A percentile compares a stretch with the other conserved stretches of the same genome.
Conservation (phyloP, 2,329 filamentous ascomycete species). For the Clarireedia hainanense region DNA sequence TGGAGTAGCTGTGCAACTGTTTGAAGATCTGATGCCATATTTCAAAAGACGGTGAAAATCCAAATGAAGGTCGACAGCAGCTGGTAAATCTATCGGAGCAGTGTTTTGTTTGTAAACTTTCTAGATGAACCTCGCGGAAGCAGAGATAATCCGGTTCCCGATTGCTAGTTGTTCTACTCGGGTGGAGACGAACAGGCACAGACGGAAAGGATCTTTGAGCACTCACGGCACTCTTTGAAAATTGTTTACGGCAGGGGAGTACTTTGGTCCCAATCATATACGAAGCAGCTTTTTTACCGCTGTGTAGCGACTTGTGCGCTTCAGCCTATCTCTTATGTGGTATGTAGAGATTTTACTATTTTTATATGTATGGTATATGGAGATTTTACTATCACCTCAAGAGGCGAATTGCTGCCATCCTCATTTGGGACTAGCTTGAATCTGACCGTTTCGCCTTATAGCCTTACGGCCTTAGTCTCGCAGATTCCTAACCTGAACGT, state of each 20-base stretch:
- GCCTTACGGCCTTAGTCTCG: neutral
- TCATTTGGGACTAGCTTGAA: constrained; percentile 1
- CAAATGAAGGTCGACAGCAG: constrained; percentile 2
- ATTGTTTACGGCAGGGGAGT: too few relatives aligned
- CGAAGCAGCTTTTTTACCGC: too few relatives aligned
- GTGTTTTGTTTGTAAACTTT: constrained; percentile 10
- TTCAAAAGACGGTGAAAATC: constrained; percentile 14
- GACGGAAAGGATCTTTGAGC: neutral
- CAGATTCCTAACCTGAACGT: too few relatives aligned
- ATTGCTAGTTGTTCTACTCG: neutral
- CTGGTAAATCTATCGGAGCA: neutral
- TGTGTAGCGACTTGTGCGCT: too few relatives aligned
- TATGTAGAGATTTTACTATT: too few relatives aligned
- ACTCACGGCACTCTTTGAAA: too few relatives aligned
- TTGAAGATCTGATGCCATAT: constrained; percentile 55
- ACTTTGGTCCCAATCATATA: too few relatives aligned
- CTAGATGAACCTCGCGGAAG: constrained; percentile 3
- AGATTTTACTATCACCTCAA: too few relatives aligned
- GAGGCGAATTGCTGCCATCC: too few relatives aligned
- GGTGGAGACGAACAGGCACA: neutral
- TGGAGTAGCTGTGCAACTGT: constrained; percentile 75
- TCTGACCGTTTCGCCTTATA: neutral
- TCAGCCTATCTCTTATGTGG: too few relatives aligned
- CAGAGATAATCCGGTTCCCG: constrained; percentile 5
- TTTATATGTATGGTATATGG: too few relatives aligned